Conservation (phyloP, 2,329 filamentous ascomycete species). For the Stromatinia cepivora region DNA sequence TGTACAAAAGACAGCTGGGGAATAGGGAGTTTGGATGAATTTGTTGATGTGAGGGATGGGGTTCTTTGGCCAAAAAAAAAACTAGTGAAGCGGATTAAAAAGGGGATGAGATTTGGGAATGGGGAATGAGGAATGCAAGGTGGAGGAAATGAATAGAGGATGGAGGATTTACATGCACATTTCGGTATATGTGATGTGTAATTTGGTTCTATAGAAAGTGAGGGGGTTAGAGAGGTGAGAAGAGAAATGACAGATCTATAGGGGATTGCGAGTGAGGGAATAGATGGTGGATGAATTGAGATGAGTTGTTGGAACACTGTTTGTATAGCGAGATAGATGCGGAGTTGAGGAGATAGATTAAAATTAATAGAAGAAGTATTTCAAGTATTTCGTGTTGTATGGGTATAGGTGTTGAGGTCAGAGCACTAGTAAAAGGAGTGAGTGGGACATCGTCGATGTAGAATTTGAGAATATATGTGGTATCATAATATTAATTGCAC, state of each 20-base stretch:
- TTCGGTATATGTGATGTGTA: background rate
- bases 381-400: too few relatives aligned
- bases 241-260: background rate
- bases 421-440: too few relatives aligned
- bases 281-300: background rate
- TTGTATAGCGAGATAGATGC: background rate
- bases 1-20: constrained; percentile 4
- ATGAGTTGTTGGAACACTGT: background rate
- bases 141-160: background rate
- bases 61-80: constrained; percentile 2
- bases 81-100: background rate
- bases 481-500: too few relatives aligned
- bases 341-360: background rate
- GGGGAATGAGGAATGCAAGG: background rate
- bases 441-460: too few relatives aligned
- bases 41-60: background rate
- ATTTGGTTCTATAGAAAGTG: background rate
- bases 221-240: background rate
- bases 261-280: background rate
- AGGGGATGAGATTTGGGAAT: background rate
- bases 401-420: too few relatives aligned
- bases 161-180: background rate
- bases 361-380: background rate
- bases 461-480: too few relatives aligned
- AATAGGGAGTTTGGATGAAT: constrained; percentile 7